Conservation (phyloP, 148 eudicot species). For the Fagopyrum esculentum region DNA sequence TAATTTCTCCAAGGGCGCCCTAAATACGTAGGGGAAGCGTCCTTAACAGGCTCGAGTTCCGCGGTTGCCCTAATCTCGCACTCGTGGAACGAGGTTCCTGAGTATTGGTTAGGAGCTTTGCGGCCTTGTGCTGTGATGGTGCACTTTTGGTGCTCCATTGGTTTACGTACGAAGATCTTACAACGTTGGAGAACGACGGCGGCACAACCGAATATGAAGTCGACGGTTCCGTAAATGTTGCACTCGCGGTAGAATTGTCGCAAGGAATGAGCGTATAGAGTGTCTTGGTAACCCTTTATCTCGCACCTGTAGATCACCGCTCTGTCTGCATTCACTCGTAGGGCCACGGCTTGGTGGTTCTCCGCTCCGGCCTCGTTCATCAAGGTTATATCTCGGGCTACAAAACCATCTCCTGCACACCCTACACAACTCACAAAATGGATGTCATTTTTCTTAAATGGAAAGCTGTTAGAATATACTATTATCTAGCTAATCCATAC, state of each 20-base stretch:
- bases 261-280: constrained; percentile 28
- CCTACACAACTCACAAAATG: constrained; percentile 12
- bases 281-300: constrained; percentile 43
- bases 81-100: constrained; percentile 35
- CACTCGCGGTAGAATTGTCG: constrained; percentile 38
- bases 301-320: constrained; percentile 32
- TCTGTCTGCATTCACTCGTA: constrained; percentile 25
- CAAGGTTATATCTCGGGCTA: constrained; percentile 41
- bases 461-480: no score
- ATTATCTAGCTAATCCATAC: no score
- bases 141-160: constrained; percentile 21
- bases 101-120: background rate
- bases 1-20: constrained; percentile 38
- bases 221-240: constrained; percentile 36
- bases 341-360: constrained; percentile 44
- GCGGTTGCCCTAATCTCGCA: constrained; percentile 22
- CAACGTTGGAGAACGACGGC: constrained; percentile 38
- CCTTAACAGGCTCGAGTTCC: constrained; percentile 25
- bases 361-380: constrained; percentile 34
- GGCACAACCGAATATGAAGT: constrained; percentile 38
- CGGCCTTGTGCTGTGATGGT: constrained; percentile 35
- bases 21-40: constrained; percentile 17
- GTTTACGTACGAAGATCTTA: constrained; percentile 26
- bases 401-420: constrained; percentile 27
- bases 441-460: no score